Conservation (phyloP, 495 filamentous ascomycete genomes). For the Penicillium coprophilum region DNA sequence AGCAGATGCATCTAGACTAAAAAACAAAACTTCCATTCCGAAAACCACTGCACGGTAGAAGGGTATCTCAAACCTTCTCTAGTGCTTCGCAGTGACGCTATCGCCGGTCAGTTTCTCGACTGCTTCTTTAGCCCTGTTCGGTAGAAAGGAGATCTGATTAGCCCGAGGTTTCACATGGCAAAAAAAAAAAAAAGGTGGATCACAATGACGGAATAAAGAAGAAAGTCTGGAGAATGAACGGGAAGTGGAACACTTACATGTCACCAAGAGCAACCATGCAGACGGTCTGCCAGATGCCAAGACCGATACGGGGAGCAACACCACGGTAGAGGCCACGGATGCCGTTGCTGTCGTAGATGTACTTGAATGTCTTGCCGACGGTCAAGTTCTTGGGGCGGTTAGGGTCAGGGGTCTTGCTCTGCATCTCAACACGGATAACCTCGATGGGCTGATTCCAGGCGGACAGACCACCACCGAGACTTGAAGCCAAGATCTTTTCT, state of each 20-base stretch:
- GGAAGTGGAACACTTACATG: constrained; percentile 65
- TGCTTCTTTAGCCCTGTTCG: constrained; percentile 85
- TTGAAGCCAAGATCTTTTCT: constrained; percentile 89
- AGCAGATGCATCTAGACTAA: constrained; percentile 15
- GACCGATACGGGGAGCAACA: constrained; percentile 87
- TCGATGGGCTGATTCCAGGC: constrained; percentile 99
- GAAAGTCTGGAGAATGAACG: constrained; percentile 1
- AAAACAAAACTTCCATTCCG: constrained; percentile 10
- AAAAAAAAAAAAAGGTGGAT: constrained; percentile 9
- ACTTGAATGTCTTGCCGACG: constrained; percentile 85
- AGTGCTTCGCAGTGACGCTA: constrained; percentile 94
- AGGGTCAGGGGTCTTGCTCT: constrained; percentile 95
- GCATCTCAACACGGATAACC: constrained; percentile 99
- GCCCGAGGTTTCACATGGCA: constrained; percentile 33
- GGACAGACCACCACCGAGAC: constrained; percentile 86
- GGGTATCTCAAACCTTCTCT: constrained; percentile 58
- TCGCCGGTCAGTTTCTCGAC: constrained; percentile 98
- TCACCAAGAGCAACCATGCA: constrained; percentile 99
- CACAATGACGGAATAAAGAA: constrained; percentile 7
- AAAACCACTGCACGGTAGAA: constrained; percentile 36
- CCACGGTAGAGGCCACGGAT: constrained; percentile 93
- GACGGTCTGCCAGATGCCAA: constrained; percentile 98
- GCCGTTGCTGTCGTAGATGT: constrained; percentile 89
- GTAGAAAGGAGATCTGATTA: constrained; percentile 34
- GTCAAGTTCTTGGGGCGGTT: constrained; percentile 99